phyloP scores from a whole-genome alignment of 208 protist genomes.

The Trypanosoma theileri region DNA sequence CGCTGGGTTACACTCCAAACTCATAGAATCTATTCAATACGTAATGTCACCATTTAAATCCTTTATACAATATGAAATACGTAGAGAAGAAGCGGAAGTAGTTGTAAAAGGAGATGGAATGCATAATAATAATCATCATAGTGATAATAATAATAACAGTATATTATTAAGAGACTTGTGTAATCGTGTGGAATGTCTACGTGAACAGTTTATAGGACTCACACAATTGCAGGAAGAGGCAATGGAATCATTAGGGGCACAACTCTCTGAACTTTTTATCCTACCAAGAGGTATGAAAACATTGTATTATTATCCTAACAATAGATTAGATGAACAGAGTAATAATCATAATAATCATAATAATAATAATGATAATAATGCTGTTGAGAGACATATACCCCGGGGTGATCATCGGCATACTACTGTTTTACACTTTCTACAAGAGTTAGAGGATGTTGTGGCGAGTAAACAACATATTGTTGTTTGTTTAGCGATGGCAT shows the following conservation, averaged over 20 bases:
- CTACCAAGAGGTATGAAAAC: not conserved
- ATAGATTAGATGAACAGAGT: not conserved
- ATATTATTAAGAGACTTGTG: slow-evolving; percentile 5
- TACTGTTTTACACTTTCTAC: slow-evolving; percentile 14
- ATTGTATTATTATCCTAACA: slow-evolving; percentile 1
- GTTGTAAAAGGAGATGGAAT: not conserved
- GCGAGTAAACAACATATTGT: slow-evolving; percentile 25
- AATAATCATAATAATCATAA: not conserved
- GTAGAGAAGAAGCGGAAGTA: too few relatives aligned
- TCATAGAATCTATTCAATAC: slow-evolving; percentile 14
- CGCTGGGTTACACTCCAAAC: slow-evolving; percentile 9
- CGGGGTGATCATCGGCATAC: not conserved
- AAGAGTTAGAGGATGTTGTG: slow-evolving; percentile 29
- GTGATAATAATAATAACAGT: not conserved
- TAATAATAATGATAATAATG: not conserved
- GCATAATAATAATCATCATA: not conserved
- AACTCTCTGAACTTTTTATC: slow-evolving; percentile 15
- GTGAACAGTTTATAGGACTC: slow-evolving; percentile 26
- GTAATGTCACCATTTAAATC: slow-evolving; percentile 19
- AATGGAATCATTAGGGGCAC: slow-evolving; percentile 16
- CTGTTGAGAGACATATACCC: not conserved
- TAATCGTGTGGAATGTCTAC: slow-evolving; percentile 9
- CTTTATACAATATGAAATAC: not conserved
- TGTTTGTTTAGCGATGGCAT: slow-evolving; percentile 18
- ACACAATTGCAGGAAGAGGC: slow-evolving; percentile 24